Conservation (phyloP, 192 early-diverging fungal genomes). For the Coemansia sp. region DNA sequence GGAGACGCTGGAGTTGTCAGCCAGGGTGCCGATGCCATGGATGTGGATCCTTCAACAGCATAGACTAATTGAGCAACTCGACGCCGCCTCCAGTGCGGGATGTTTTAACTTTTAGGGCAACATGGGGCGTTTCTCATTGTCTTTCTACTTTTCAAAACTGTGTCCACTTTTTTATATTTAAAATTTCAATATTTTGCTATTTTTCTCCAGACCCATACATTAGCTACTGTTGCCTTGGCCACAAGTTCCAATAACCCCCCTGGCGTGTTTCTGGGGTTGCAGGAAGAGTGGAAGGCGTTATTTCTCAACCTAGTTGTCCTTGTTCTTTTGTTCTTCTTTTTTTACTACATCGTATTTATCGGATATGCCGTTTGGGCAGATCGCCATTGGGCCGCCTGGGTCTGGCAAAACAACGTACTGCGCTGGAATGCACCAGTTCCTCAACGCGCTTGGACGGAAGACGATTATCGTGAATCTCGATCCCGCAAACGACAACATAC, state of each 20-base stretch:
- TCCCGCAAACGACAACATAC: constrained; percentile 90
- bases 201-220: constrained; percentile 12
- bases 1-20: neutral
- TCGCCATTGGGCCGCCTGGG: constrained; percentile 93
- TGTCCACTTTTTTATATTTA: neutral
- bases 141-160: neutral
- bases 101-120: no score
- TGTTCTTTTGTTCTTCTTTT: neutral
- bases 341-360: neutral
- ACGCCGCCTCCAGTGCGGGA: no score
- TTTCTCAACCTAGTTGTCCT: neutral
- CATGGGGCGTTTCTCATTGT: no score
- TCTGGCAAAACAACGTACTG: constrained; percentile 98
- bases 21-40: constrained; percentile 11
- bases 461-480: constrained; percentile 95
- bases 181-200: neutral
- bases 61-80: neutral
- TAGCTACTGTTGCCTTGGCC: neutral
- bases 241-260: neutral
- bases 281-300: no score
- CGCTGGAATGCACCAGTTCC: constrained; percentile 83
- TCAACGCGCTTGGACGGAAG: constrained; percentile 73
- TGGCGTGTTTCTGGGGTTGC: neutral
- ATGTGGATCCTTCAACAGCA: constrained; percentile 13
- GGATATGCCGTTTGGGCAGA: constrained; percentile 60